Conservation (phyloP, 352 stramenopile genomes). For the Phytophthora pseudosyringae region DNA sequence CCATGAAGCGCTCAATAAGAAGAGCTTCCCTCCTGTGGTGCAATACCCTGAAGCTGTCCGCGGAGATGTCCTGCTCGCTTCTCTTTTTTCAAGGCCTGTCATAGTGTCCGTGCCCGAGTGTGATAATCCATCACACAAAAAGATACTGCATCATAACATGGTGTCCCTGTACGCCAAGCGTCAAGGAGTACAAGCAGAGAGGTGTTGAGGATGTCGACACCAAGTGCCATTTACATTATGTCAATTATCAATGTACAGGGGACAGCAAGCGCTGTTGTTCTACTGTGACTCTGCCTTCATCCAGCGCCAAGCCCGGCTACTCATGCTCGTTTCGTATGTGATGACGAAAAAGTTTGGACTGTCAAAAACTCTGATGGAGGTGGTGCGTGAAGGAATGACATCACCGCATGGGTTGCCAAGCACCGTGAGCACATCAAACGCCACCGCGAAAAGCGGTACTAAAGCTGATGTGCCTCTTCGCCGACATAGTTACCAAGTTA, state of each 20-base stretch:
- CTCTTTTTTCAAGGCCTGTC: background rate
- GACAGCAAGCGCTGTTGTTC: background rate
- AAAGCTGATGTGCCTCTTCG: conserved; percentile 11
- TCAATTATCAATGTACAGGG: conserved; percentile 18
- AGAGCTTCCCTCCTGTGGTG: background rate
- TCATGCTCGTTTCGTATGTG: background rate
- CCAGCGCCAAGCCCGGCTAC: background rate
- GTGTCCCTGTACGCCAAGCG: background rate
- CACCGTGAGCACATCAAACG: conserved; percentile 7
- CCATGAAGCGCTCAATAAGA: background rate
- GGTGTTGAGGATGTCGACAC: conserved; percentile 1
- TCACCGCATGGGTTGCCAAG: conserved; percentile 6
- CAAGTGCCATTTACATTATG: conserved; percentile 16
- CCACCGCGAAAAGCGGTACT: conserved; percentile 9
- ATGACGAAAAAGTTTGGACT: background rate
- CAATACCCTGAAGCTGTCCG: background rate
- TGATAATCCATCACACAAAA: background rate
- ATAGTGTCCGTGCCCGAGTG: background rate
- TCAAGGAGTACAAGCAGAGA: conserved; percentile 19
- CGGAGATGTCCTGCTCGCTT: background rate
- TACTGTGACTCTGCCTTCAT: background rate
- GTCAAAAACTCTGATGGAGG: background rate
- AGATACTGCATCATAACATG: background rate
- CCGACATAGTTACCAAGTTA: too few species aligned
- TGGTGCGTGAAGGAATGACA: conserved; percentile 7